Percentiles rank a stretch among this genome's conserved stretches.
Conservation (phyloP, 169 alveolate genomes). For the Eimeria sp. region DNA sequence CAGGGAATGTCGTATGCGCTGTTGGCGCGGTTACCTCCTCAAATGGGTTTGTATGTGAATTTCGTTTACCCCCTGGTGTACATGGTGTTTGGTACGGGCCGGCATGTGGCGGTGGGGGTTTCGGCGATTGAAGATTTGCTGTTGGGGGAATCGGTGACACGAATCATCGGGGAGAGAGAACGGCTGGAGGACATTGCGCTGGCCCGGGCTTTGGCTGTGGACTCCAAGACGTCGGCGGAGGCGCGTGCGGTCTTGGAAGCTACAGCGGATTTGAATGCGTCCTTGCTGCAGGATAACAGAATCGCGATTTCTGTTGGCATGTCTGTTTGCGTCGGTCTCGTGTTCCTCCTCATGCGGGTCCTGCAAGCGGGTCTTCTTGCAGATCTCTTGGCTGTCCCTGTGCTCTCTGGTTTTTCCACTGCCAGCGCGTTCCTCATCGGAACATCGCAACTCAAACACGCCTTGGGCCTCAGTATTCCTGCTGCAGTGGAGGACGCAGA, state of each 20-base stretch:
- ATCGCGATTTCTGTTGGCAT: slow-evolving; percentile 69
- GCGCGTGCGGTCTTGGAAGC: slow-evolving; percentile 30
- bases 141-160: slow-evolving; percentile 81
- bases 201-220: slow-evolving; percentile 41
- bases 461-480: slow-evolving; percentile 69
- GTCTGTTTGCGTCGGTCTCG: slow-evolving; percentile 73
- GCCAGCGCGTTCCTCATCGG: slow-evolving; percentile 85
- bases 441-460: slow-evolving; percentile 80
- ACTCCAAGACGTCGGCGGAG: slow-evolving; percentile 30
- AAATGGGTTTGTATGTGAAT: slow-evolving; percentile 80
- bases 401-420: slow-evolving; percentile 84
- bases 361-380: slow-evolving; percentile 81
- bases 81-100: slow-evolving; percentile 80
- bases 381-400: slow-evolving; percentile 83
- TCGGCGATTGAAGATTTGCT: slow-evolving; percentile 83
- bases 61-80: slow-evolving; percentile 80
- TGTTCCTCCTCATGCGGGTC: slow-evolving; percentile 65
- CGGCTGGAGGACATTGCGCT: slow-evolving; percentile 43
- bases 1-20: slow-evolving; percentile 85
- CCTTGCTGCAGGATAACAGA: slow-evolving; percentile 35
- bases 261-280: slow-evolving; percentile 29
- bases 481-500: slow-evolving; percentile 77
- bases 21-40: slow-evolving; percentile 84
- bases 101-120: slow-evolving; percentile 79
- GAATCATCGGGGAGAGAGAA: slow-evolving; percentile 72